These are phyloP conservation scores for Acanthamoeba triangularis DNA, from an alignment of 208 protist species.

Conservation along the genomic window DNA sequence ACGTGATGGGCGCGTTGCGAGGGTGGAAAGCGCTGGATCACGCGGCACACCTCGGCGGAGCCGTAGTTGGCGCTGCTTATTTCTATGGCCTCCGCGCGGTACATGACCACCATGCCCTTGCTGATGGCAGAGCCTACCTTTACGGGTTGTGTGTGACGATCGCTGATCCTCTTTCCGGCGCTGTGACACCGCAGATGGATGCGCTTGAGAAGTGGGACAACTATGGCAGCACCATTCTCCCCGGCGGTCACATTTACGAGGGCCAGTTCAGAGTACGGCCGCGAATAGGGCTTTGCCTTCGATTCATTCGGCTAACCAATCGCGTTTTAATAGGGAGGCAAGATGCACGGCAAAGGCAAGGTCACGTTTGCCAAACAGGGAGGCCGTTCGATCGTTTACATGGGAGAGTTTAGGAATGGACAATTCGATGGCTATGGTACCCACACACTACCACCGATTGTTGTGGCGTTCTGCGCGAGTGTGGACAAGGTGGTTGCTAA, in stretches of 20 bases:
- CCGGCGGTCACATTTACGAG: not conserved
- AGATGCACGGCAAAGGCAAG: constrained; percentile 23
- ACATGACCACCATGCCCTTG: not conserved
- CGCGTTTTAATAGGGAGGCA: not conserved
- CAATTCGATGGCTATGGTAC: constrained; percentile 34
- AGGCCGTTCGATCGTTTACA: not conserved
- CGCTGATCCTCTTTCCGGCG: not conserved
- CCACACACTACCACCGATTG: not conserved
- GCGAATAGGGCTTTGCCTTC: not conserved
- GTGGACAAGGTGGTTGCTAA: too few relatives aligned
- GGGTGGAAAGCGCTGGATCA: constrained; percentile 27
- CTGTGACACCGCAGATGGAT: not conserved
- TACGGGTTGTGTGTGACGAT: too few relatives aligned
- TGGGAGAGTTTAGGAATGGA: not conserved
- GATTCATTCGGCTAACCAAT: not conserved
- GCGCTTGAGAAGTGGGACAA: constrained; percentile 14
- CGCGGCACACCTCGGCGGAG: constrained; percentile 39
- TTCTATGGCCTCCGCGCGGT: constrained; percentile 29
- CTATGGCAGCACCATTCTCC: not conserved
- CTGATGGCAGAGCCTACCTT: not conserved
- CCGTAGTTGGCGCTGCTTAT: not conserved
- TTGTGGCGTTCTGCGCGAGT: not conserved
- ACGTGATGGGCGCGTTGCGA: constrained; percentile 15
- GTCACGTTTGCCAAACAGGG: not conserved
- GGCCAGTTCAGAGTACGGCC: not conserved